Evolutionary conservation across 83 land plant species (phyloP), one percentile per base, ranked within the genome.

Genomic region (Diphasiastrum complanatum): DNA sequence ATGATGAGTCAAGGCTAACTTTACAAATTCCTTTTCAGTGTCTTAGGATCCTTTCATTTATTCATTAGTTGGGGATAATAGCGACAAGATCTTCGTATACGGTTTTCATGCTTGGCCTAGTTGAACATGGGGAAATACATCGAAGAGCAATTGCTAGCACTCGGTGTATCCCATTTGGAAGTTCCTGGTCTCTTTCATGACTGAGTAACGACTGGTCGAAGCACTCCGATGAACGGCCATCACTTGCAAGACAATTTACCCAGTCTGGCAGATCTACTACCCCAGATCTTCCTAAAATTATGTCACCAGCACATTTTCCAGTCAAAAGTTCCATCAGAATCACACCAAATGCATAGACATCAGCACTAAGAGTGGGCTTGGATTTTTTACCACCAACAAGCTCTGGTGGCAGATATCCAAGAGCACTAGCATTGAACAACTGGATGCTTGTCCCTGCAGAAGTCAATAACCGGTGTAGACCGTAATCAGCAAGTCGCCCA

Each of bases 321-420:
- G 35, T 55, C 28, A 55, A 11, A 27, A 55, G 26, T 35, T 55
- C 59, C 35, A 55, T 26, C 19, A 55, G 19, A 16, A 55, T 55
- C 10, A 55, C 59, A 6, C 59, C 59, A 30, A 55, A 55, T 24
- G 59, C 59, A 30, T 55, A 55, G 16, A 55, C 35, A 30, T 55
- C 59, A 11, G 59, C 59, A 16, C 31, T 55, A 5, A 55, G 19
- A 6, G 59, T 55, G 26, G 59, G 59, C 35, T 55, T 55, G 6
- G 59, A 35, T 35, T 55, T 55, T 27, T 19, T 55, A 0, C 35
- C 59, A 27, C 1, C 11, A 14, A 35, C 59, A 55, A 55, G 59
- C 59, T 55, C 59, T 6, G 59, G 59, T 26, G 59, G 35, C 11
- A 31, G 34, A 27, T 55, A 55, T 1, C 59, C 59, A 8, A 55